Conservation (phyloP, 257 asterid genomes). For the Fraxinus americana region DNA sequence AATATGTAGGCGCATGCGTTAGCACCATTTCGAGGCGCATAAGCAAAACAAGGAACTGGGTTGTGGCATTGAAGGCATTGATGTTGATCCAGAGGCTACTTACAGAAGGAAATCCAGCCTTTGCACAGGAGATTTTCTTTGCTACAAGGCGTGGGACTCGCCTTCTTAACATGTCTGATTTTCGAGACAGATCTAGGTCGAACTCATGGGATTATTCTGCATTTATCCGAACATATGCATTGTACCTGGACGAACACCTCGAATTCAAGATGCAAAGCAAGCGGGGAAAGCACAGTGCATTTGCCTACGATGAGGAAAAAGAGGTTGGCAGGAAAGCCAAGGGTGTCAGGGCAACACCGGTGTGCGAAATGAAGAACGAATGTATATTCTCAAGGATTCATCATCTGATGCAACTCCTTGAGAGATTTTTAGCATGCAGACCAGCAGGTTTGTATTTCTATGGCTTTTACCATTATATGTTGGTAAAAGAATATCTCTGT, state of each 20-base stretch:
- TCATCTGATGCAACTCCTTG: constrained; percentile 77
- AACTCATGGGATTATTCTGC: constrained; percentile 90
- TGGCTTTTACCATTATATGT: not conserved
- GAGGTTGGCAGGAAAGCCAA: constrained; percentile 30
- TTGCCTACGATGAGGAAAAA: constrained; percentile 34
- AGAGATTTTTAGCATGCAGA: constrained; percentile 72
- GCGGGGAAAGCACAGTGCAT: constrained; percentile 57
- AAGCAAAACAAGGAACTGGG: constrained; percentile 85
- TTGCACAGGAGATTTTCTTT: constrained; percentile 86
- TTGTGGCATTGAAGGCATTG: constrained; percentile 78
- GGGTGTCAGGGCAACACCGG: constrained; percentile 46
- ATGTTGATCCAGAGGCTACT: constrained; percentile 84
- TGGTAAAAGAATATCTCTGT: no score
- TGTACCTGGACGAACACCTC: constrained; percentile 79
- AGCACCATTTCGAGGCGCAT: constrained; percentile 71
- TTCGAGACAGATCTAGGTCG: constrained; percentile 61
- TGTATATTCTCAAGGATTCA: constrained; percentile 58
- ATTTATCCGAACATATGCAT: constrained; percentile 70
- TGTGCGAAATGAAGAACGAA: constrained; percentile 63
- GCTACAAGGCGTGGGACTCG: constrained; percentile 88
- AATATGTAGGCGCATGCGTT: constrained; percentile 69
- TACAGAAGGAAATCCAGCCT: constrained; percentile 73
- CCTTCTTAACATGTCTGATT: constrained; percentile 86
- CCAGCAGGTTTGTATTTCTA: constrained; percentile 65
- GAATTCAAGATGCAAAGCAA: constrained; percentile 72